Conservation (phyloP, 805 yeast genomes). For the Saccharomycopsis selenospora region DNA sequence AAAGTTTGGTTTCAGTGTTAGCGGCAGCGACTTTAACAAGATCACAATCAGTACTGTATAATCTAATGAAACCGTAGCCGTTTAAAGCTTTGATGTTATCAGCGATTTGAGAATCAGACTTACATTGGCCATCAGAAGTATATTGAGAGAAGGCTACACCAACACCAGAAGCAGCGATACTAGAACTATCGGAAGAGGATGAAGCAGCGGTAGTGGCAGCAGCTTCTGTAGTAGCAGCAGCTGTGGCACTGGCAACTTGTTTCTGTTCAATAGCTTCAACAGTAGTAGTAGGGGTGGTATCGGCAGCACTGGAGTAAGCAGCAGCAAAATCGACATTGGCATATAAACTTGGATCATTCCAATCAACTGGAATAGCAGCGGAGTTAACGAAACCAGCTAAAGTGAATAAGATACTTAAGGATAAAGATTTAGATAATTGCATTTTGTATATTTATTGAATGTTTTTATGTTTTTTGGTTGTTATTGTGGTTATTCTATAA, state of each 20-base stretch:
- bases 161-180: conserved; percentile 30
- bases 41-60: conserved; percentile 81
- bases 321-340: background rate
- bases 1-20: conserved; percentile 55
- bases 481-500: too few species aligned
- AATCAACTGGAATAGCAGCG: conserved; percentile 3
- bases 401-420: background rate
- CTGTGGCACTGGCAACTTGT: background rate
- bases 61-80: conserved; percentile 55
- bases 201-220: conserved; percentile 30
- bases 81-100: conserved; percentile 49
- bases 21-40: conserved; percentile 68
- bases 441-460: too few species aligned
- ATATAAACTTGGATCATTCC: background rate
- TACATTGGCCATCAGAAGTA: conserved; percentile 58
- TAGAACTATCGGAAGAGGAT: conserved; percentile 26
- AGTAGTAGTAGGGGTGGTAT: conserved; percentile 1
- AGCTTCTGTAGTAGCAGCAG: conserved; percentile 20
- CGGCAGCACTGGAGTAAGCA: background rate
- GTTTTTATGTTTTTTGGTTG: too few species aligned
- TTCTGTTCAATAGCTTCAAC: conserved; percentile 1
- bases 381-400: background rate
- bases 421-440: background rate
- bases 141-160: conserved; percentile 77
- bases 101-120: conserved; percentile 49